Evolutionary conservation across 768 basidiomycete genomes (phyloP), one percentile per base, ranked within the genome.

Genomic region (Tricholomella constricta): DNA sequence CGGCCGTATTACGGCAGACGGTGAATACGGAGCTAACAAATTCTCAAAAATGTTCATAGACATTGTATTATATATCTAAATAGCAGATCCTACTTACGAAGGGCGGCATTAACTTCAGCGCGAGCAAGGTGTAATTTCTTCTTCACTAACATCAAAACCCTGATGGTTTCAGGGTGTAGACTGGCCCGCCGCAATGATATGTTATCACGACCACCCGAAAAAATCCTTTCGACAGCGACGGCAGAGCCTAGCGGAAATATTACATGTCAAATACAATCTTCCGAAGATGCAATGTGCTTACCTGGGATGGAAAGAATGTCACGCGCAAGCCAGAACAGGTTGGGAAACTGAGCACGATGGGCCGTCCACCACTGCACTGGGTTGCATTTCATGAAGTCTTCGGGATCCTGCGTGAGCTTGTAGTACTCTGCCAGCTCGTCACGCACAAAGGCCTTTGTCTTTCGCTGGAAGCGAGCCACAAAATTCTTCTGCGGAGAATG

Each of bases 361-460:
- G 40, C 59, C 19, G 19, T 7, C 71, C 70, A 70, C 72, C 71
- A 73, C n/a, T 60, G 37, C 8, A 72, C 20, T 7, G 68, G 67
- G 22, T 71, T 53, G 51, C 65, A 67, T 1, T 52, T 56, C 6
- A 65, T 50, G 41, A 69, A 68, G 37, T 69, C 64, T 41, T 62
- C 58, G 11, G 25, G 52, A n/a, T n/a, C n/a, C n/a, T n/a, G n/a
- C 56, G 59, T 17, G 62, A 37, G n/a, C n/a, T 57, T 63, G 29
- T 64, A 62, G 42, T 62, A 68, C 23, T 64, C 60, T 5, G 60
- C 45, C 9, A 69, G 55, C 53, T 70, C 58, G 23, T 67, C 56
- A n/a, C n/a, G n/a, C 2, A 44, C 34, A 50, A n/a, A n/a, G n/a
- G 6, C 23, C 12, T 7, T 20, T 12, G 19, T 10, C 23, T 38